A percentile compares a stretch with the other conserved stretches of the same genome.
Conservation (phyloP, 768 basidiomycete species). For the Pluteus cervinus region DNA sequence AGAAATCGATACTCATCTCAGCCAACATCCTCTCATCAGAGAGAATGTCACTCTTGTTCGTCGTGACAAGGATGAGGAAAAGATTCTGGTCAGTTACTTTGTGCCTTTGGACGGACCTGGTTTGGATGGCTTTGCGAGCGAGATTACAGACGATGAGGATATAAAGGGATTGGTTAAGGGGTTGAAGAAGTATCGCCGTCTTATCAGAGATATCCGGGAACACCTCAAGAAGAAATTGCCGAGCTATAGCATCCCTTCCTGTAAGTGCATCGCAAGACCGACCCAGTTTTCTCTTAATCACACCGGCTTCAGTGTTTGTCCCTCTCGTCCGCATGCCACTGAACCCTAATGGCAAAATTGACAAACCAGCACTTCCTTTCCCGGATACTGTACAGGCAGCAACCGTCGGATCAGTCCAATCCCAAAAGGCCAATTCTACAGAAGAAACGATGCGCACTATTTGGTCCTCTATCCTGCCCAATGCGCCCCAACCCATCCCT, state of each 20-base stretch:
- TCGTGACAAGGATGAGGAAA: slow-evolving; percentile 98
- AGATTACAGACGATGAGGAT: slow-evolving; percentile 50
- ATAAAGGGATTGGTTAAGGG: slow-evolving; percentile 62
- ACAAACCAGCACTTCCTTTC: slow-evolving; percentile 97
- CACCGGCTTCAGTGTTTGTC: slow-evolving; percentile 69
- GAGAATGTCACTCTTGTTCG: slow-evolving; percentile 97
- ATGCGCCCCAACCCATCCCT: slow-evolving; percentile 70
- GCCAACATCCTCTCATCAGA: slow-evolving; percentile 87
- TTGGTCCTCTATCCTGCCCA: slow-evolving; percentile 79
- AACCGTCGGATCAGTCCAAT: slow-evolving; percentile 30
- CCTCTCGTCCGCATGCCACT: slow-evolving; percentile 94
- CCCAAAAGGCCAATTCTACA: slow-evolving; percentile 51
- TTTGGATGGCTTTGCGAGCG: slow-evolving; percentile 67
- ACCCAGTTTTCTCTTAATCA: slow-evolving; percentile 3
- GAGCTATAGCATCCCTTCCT: slow-evolving; percentile 85
- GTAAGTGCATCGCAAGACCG: slow-evolving; percentile 41
- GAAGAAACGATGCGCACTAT: slow-evolving; percentile 79
- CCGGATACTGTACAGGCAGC: slow-evolving; percentile 84
- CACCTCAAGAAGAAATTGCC: slow-evolving; percentile 96
- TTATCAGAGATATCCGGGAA: slow-evolving; percentile 93
- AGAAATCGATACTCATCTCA: slow-evolving; percentile 95
- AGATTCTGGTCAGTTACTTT: slow-evolving; percentile 96
- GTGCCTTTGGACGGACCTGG: slow-evolving; percentile 74
- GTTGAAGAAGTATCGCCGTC: slow-evolving; percentile 75
- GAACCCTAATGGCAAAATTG: slow-evolving; percentile 98